A percentile compares a stretch with the other conserved stretches of the same genome.
Conservation (phyloP, 2,329 filamentous ascomycete genomes). For the Claviceps spartinae region DNA sequence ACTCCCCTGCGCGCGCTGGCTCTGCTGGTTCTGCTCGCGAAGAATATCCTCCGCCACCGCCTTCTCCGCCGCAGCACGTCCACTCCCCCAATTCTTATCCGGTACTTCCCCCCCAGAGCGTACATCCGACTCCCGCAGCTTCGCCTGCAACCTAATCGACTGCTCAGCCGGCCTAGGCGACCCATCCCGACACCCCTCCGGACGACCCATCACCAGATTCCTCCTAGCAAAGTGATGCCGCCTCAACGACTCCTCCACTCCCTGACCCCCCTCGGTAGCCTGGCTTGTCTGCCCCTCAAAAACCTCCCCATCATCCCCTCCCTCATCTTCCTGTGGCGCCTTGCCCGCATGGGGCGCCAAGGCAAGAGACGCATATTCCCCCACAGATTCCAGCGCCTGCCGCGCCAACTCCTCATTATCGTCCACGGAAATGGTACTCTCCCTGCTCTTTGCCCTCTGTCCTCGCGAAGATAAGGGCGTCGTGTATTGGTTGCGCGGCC, state of each 20-base stretch:
- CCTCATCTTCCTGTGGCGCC: conserved; percentile 6
- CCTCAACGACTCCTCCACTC: conserved; percentile 59
- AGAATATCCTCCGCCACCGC: no score
- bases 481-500: conserved; percentile 27
- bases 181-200: conserved; percentile 28
- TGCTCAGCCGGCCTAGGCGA: conserved; percentile 30
- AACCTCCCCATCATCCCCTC: conserved; percentile 35
- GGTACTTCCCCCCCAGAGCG: conserved; percentile 22
- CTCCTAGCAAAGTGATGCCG: conserved; percentile 35
- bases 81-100: conserved; percentile 40
- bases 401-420: conserved; percentile 45
- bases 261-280: conserved; percentile 19
- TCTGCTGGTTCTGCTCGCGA: conserved; percentile 15
- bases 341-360: conserved; percentile 11
- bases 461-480: conserved; percentile 29
- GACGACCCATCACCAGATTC: conserved; percentile 36
- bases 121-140: conserved; percentile 26
- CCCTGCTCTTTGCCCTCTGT: conserved; percentile 54
- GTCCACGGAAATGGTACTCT: conserved; percentile 70
- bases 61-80: conserved; percentile 13
- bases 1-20: conserved; percentile 25
- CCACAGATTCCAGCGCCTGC: conserved; percentile 39
- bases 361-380: conserved; percentile 26
- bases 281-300: conserved; percentile 66
- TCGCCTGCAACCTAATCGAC: conserved; percentile 36